Conservation (phyloP, 2,329 filamentous ascomycete species). For the Simplicillium aogashimaense region DNA sequence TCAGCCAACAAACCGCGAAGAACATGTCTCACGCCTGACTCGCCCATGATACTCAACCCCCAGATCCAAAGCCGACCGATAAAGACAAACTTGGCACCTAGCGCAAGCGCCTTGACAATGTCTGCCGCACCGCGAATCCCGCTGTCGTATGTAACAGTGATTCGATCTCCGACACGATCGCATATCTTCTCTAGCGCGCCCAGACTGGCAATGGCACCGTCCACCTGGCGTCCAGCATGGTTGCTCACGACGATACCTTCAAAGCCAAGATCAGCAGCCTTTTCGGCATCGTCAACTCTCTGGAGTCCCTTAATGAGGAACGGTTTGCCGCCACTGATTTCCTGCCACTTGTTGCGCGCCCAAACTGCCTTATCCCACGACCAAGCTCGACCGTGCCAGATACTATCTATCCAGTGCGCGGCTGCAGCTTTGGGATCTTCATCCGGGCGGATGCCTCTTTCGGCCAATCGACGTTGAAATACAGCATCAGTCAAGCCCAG, state of each 20-base stretch:
- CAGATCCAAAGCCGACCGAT: conserved; percentile 51
- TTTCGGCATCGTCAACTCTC: conserved; percentile 50
- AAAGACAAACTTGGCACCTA: conserved; percentile 48
- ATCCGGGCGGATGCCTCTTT: conserved; percentile 38
- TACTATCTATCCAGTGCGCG: conserved; percentile 50
- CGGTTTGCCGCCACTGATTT: conserved; percentile 44
- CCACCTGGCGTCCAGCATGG: conserved; percentile 42
- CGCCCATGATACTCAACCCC: conserved; percentile 8
- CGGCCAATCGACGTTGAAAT: conserved; percentile 41
- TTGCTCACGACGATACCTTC: conserved; percentile 49
- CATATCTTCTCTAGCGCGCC: conserved; percentile 44
- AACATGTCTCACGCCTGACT: too few relatives aligned
- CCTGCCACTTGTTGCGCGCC: conserved; percentile 50
- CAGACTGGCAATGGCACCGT: conserved; percentile 38
- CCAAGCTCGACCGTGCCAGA: conserved; percentile 54
- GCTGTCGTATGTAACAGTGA: conserved; percentile 25
- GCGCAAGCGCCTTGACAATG: conserved; percentile 46
- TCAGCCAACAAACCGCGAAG: conserved; percentile 1
- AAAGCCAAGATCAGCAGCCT: conserved; percentile 9
- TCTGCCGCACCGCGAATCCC: conserved; percentile 51
- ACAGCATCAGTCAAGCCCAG: conserved; percentile 49
- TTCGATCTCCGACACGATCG: conserved; percentile 7
- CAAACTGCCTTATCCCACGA: conserved; percentile 55
- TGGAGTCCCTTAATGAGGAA: conserved; percentile 35
- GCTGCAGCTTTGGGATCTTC: conserved; percentile 37